phyloP scores from a whole-genome alignment of 2,329 filamentous ascomycete species.

The Zopfia rhizophila region DNA sequence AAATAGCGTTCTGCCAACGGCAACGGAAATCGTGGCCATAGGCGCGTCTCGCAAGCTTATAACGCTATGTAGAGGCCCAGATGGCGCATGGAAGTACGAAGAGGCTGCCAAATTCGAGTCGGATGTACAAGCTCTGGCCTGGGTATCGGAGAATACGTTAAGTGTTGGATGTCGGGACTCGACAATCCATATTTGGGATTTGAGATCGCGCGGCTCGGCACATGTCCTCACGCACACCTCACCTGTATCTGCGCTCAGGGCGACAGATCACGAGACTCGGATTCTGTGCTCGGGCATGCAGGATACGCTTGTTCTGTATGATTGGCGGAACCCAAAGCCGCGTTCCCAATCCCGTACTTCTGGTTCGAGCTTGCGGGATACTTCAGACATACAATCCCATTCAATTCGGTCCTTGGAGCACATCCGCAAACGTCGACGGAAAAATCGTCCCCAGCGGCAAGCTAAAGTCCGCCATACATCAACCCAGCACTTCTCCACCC shows the following conservation, averaged over 20 bases:
- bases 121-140: conserved; percentile 47
- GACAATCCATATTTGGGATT: conserved; percentile 46
- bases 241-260: conserved; percentile 34
- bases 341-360: background rate
- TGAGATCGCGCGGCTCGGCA: conserved; percentile 34
- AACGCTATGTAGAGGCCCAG: conserved; percentile 31
- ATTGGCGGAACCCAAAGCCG: conserved; percentile 33
- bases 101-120: conserved; percentile 18
- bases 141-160: conserved; percentile 44
- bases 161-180: conserved; percentile 45
- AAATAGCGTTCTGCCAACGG: conserved; percentile 30
- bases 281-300: conserved; percentile 40
- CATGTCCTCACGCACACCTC: conserved; percentile 39
- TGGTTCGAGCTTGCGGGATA: background rate
- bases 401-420: background rate
- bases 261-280: conserved; percentile 37
- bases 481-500: background rate
- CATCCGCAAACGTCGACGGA: background rate
- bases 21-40: conserved; percentile 43
- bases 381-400: background rate
- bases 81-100: conserved; percentile 33
- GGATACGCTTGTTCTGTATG: conserved; percentile 42
- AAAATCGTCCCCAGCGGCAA: background rate
- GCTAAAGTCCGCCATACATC: background rate
- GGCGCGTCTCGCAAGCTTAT: conserved; percentile 40